phyloP scores from a whole-genome alignment of 352 stramenopile species.

The Elongisporangium senticosum region DNA sequence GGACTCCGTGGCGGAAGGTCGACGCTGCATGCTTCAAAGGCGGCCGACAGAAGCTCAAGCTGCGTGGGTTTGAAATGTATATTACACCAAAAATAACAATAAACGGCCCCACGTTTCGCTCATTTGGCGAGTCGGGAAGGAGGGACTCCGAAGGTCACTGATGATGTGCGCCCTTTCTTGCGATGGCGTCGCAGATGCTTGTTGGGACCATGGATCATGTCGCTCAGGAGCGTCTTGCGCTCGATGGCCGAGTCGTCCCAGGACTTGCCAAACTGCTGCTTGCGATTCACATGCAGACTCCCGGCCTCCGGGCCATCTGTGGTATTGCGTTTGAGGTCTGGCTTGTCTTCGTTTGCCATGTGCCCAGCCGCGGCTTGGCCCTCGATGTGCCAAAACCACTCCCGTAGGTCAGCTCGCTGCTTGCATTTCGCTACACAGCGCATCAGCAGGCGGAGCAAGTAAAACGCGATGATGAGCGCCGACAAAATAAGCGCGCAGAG shows the following conservation, averaged over 20 bases:
- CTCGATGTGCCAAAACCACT: conserved; percentile 77
- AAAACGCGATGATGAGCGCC: conserved; percentile 66
- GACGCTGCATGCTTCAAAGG: conserved; percentile 10
- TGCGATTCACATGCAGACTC: conserved; percentile 54
- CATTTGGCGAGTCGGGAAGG: neutral
- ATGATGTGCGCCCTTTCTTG: conserved; percentile 15
- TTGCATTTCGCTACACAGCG: conserved; percentile 70
- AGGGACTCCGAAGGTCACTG: neutral
- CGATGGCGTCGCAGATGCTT: conserved; percentile 32
- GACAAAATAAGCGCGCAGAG: conserved; percentile 68
- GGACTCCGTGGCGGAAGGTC: conserved; percentile 34
- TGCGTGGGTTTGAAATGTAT: neutral
- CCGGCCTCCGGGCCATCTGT: conserved; percentile 12
- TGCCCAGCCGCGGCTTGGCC: conserved; percentile 1
- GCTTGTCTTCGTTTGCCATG: conserved; percentile 9
- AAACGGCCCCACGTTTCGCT: conserved; percentile 3
- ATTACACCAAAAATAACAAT: conserved; percentile 1
- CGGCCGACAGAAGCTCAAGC: neutral
- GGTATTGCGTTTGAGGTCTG: neutral
- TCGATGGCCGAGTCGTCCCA: conserved; percentile 79
- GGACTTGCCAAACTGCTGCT: conserved; percentile 67
- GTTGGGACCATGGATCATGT: conserved; percentile 31
- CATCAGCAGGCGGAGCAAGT: conserved; percentile 58
- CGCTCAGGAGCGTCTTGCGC: conserved; percentile 68
- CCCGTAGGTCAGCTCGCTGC: conserved; percentile 58